phyloP scores from a whole-genome alignment of 2,329 filamentous ascomycete species.

The Pseudopithomyces chartarum region DNA sequence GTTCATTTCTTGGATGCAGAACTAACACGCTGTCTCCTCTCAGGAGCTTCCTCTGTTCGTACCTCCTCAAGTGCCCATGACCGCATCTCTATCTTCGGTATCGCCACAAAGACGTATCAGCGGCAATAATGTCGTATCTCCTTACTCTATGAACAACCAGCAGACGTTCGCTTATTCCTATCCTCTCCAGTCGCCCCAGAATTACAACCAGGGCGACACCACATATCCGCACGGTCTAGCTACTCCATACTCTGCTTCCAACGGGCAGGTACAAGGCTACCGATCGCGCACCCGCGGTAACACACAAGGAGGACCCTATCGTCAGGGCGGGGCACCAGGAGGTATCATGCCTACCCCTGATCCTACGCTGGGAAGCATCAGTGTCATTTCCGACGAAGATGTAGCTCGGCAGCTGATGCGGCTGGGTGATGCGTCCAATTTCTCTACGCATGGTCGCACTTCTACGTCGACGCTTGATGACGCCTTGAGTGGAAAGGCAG shows the following conservation, averaged over 20 bases:
- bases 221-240: constrained; percentile 43
- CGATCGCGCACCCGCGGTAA: constrained; percentile 43
- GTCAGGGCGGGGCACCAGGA: constrained; percentile 54
- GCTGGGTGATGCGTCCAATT: constrained; percentile 89
- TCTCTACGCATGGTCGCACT: constrained; percentile 82
- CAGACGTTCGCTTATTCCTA: constrained; percentile 80
- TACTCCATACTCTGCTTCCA: constrained; percentile 44
- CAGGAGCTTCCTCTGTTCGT: constrained; percentile 96
- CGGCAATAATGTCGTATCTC: constrained; percentile 71
- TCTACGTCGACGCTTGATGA: constrained; percentile 94
- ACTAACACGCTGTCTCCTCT: constrained; percentile 30
- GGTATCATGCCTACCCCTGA: constrained; percentile 85
- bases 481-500: constrained; percentile 87
- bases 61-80: constrained; percentile 77
- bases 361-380: constrained; percentile 80
- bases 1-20: constrained; percentile 16
- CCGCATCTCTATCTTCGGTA: constrained; percentile 95
- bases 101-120: constrained; percentile 85
- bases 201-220: constrained; percentile 57
- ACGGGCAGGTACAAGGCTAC: constrained; percentile 36
- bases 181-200: constrained; percentile 82
- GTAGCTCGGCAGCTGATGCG: constrained; percentile 97
- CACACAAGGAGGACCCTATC: constrained; percentile 46
- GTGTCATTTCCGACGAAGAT: constrained; percentile 97
- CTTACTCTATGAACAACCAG: constrained; percentile 76